Base-by-base conservation (phyloP, 2,329 filamentous ascomycete species). In the Pseudogymnoascus sp. region DNA sequence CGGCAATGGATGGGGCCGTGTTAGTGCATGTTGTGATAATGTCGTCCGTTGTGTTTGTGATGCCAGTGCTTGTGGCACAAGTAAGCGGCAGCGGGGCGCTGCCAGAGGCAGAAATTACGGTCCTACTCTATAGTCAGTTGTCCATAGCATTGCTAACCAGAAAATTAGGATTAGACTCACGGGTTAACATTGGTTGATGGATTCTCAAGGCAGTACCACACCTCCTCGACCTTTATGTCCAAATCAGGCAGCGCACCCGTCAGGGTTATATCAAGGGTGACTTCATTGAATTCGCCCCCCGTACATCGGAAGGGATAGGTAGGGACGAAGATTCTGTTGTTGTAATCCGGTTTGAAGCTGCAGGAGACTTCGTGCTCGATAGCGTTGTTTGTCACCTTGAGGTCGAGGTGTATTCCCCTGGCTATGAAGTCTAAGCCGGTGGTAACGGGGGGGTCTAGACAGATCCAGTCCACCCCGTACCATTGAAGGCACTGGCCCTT, bases 341-440 rank as follows among this genome's bases (percentile, higher is more conserved):
- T 26, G 9, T 50, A 50, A 1, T 2, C 9, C 9, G 44, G 44
- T n/a, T 26, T 50, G 8, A 50, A 50, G n/a, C 26, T 50, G 17
- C 44, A 50, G n/a, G 13, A 31, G 6, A 50, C 44, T 50, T 50
- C n/a, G 26, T 50, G 44, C 31, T 50, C 29, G 13, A 50, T 50
- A 13, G 44, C 44, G n/a, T 50, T 50, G n/a, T 50, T 50, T 50
- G 44, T 50, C 26, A 50, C 44, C n/a, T 50, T 50, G 8, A 50
- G 26, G 44, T 50, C 31, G 26, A 50, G 26, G n/a, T 50, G 44
- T 5, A 50, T 5, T 26, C 44, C 44, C 44, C 44, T 50, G 8
- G 44, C 5, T 13, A 10, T 5, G 26, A 50, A 50, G 8, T 13
- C 4, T 17, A 17, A 17, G 17, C 17, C 17, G 26, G 8, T 4